Base-by-base conservation (phyloP, 169 alveolate genomes). In the Cyclospora cayetanensis region DNA sequence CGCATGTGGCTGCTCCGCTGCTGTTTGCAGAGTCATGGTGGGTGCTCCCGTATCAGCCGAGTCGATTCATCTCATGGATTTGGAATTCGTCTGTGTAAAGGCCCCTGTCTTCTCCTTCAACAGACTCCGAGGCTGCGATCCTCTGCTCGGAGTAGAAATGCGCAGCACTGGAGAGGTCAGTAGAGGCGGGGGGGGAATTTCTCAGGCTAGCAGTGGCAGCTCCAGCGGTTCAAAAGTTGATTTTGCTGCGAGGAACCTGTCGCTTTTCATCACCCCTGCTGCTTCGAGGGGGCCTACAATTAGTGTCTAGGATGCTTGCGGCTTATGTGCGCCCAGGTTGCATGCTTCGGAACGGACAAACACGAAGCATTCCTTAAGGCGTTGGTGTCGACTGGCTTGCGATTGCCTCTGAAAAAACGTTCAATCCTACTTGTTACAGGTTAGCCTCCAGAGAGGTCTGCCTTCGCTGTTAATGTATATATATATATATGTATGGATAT, bases 131-230 rank as follows among this genome's bases (percentile, higher is more conserved):
- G 97, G 96, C 55, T 91, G 97, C 4, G 98, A 97, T 87, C 97
- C 98, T n/a, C 85, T 96, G 35, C 93, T 97, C 3, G 98, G 98
- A 22, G 98, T 97, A n/a, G 98, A 97, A 68, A 97, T 97, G 98
- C 95, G 95, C 65, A 93, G 97, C 22, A 97, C 98, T 3, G 98
- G 98, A 15, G 98, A 97, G 90, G 98, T 96, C 60, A n/a, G n/a
- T n/a, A n/a, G n/a, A n/a, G n/a, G n/a, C n/a, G n/a, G n/a, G n/a
- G n/a, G n/a, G n/a, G n/a, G n/a, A n/a, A n/a, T n/a, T n/a, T n/a
- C n/a, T n/a, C n/a, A n/a, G n/a, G n/a, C n/a, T n/a, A n/a, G n/a
- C n/a, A n/a, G n/a, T n/a, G n/a, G n/a, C n/a, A n/a, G n/a, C n/a
- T n/a, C n/a, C n/a, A n/a, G n/a, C n/a, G n/a, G n/a, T n/a, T n/a